These are phyloP conservation scores for Phytophthora pseudosyringae DNA, from an alignment of 352 stramenopile genomes.

Conservation along the genomic window DNA sequence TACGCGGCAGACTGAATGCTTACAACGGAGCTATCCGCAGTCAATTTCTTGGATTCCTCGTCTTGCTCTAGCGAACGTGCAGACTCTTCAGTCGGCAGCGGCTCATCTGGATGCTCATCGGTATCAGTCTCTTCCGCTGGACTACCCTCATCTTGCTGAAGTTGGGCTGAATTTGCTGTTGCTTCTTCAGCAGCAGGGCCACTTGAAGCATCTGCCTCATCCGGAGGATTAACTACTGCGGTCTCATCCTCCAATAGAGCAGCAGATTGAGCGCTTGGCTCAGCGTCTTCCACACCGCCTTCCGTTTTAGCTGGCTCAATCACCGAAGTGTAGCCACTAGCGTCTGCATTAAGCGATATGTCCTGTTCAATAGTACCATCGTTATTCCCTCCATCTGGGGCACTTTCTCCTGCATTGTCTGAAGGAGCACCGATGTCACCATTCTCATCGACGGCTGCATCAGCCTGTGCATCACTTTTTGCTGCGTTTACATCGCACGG, in stretches of 20 bases:
- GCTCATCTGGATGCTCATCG: not conserved
- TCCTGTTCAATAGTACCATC: not conserved
- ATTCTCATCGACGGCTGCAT: not conserved
- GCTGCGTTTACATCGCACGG: not conserved
- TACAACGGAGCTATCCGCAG: conserved; percentile 13
- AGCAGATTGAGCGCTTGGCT: conserved; percentile 4
- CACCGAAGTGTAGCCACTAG: not conserved
- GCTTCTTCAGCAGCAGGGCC: conserved; percentile 2
- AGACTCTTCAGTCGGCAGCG: not conserved
- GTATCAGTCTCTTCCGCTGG: not conserved
- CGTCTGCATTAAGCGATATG: not conserved
- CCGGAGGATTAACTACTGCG: not conserved
- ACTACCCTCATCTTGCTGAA: conserved; percentile 3
- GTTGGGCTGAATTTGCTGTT: not conserved
- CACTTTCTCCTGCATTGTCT: not conserved
- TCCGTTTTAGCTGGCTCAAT: conserved; percentile 2
- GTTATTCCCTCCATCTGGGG: not conserved
- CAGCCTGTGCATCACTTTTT: not conserved
- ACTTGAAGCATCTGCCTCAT: not conserved
- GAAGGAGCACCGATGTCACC: not conserved
- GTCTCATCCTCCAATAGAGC: not conserved
- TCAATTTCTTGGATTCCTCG: conserved; percentile 9
- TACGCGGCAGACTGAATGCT: conserved; percentile 31
- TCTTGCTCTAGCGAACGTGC: conserved; percentile 7
- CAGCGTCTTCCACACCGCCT: not conserved